Evolutionary conservation across 768 basidiomycete genomes (phyloP), one percentile per base, ranked within the genome.

Genomic region (Trametes maxima): DNA sequence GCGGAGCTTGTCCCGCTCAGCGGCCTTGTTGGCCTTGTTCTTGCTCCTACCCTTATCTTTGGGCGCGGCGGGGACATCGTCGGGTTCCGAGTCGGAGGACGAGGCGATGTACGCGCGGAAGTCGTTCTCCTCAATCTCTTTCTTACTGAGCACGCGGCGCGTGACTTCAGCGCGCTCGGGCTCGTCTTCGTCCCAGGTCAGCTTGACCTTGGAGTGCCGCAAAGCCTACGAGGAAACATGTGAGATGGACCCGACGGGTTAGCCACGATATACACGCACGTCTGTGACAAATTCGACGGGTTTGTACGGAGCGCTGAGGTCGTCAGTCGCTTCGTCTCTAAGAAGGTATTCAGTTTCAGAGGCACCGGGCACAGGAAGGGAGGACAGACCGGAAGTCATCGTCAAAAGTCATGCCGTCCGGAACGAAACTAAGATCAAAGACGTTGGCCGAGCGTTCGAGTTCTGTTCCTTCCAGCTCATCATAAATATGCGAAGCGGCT

Each of bases 141-240:
- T 88, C 54, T 83, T 82, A 0, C 91, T 85, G 43, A 97, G 78
- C 0, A 79, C 78, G 21, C 94, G 88, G 47, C 94, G 86, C 1
- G 95, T 93, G 50, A 95, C 68, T 45, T 85, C 86, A 58, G 81
- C 82, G 42, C 96, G 88, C 69, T 95, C 90, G 0, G 92, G 88
- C 66, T 98, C 95, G 73, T 98, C 97, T 56, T 95, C 92, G 66
- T 99, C 97, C 97, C 97, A 99, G 5, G 95, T 97, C 35, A 98
- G 82, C 70, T 93, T 97, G 61, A 98, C 96, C 79, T 94, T 97
- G 14, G 97, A 99, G 72, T 98, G 95, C 5, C 96, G 90, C 5
- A 99, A 84, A 11, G 96, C 96, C 95, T 98, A 65, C 22, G 24
- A 40, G 47, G 24, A 3, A 45, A 50, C 14, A 36, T 21, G 28